These are phyloP conservation scores for Colletotrichum neosansevieriae DNA, from an alignment of 2,329 filamentous ascomycete genomes.

Conservation along the genomic window DNA sequence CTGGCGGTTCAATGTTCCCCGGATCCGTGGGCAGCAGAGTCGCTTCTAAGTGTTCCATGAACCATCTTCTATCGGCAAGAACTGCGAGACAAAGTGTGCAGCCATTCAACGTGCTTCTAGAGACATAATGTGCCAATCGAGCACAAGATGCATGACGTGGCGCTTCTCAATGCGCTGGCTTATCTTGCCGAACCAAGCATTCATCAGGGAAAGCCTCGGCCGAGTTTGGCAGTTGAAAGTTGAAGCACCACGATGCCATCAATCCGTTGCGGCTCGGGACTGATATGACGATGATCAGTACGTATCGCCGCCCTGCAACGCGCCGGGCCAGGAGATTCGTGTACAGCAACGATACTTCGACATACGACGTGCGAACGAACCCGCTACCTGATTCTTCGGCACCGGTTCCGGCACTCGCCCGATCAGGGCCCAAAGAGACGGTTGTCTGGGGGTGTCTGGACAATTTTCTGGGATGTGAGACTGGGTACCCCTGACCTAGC, in stretches of 20 bases:
- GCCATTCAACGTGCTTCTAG: conserved; percentile 20
- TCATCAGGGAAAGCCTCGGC: neutral
- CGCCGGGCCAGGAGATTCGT: neutral
- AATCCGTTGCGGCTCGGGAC: neutral
- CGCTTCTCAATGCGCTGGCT: neutral
- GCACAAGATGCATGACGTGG: neutral
- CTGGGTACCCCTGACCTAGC: conserved; percentile 36
- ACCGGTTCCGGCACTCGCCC: conserved; percentile 41
- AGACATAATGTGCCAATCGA: conserved; percentile 8
- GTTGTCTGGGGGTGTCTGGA: conserved; percentile 40
- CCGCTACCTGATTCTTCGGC: conserved; percentile 38
- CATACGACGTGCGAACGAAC: conserved; percentile 25
- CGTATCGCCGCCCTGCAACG: neutral
- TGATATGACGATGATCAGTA: conserved; percentile 20
- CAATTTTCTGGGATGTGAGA: conserved; percentile 25
- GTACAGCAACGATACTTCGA: conserved; percentile 30
- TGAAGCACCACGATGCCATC: neutral
- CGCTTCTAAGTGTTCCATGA: conserved; percentile 14
- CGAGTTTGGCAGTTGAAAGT: neutral
- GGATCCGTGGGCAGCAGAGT: neutral
- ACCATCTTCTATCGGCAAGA: conserved; percentile 11
- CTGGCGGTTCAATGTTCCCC: conserved; percentile 9
- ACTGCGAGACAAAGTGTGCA: conserved; percentile 2
- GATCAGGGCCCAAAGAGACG: conserved; percentile 40
- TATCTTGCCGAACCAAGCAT: neutral